These are phyloP conservation scores for Mucor saturninus DNA, from an alignment of 371 early-diverging fungal species.

Conservation along the genomic window DNA sequence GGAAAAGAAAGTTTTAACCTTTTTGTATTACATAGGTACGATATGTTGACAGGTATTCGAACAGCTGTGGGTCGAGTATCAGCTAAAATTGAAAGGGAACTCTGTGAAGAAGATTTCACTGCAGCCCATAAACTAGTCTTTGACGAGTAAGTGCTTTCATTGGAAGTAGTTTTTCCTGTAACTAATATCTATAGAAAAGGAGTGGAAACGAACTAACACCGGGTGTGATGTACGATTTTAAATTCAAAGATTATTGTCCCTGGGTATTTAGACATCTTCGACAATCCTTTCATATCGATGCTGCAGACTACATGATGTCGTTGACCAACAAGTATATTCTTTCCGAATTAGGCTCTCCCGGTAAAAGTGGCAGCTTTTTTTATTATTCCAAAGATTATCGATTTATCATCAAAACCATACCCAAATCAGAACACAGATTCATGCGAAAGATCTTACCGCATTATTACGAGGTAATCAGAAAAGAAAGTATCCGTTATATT, in stretches of 20 bases:
- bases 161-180: background rate
- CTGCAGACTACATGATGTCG: slow-evolving; percentile 92
- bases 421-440: slow-evolving; percentile 91
- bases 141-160: slow-evolving; percentile 48
- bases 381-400: slow-evolving; percentile 96
- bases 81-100: slow-evolving; percentile 74
- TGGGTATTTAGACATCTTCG: slow-evolving; percentile 93
- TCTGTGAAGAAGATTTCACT: slow-evolving; percentile 77
- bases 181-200: slow-evolving; percentile 30
- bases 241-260: slow-evolving; percentile 97
- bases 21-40: slow-evolving; percentile 48
- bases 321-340: slow-evolving; percentile 95
- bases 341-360: slow-evolving; percentile 91
- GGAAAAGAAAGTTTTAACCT: slow-evolving; percentile 1
- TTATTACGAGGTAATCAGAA: slow-evolving; percentile 71
- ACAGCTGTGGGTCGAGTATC: slow-evolving; percentile 78
- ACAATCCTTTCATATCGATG: slow-evolving; percentile 83
- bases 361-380: slow-evolving; percentile 95
- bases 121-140: slow-evolving; percentile 93
- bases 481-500: background rate
- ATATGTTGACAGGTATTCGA: slow-evolving; percentile 96
- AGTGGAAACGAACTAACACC: slow-evolving; percentile 93
- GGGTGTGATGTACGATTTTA: slow-evolving; percentile 93
- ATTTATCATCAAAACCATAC: slow-evolving; percentile 98
- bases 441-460: slow-evolving; percentile 81